Base-by-base conservation (phyloP, 2,329 filamentous ascomycete genomes). In the Diaporthe humulicola region DNA sequence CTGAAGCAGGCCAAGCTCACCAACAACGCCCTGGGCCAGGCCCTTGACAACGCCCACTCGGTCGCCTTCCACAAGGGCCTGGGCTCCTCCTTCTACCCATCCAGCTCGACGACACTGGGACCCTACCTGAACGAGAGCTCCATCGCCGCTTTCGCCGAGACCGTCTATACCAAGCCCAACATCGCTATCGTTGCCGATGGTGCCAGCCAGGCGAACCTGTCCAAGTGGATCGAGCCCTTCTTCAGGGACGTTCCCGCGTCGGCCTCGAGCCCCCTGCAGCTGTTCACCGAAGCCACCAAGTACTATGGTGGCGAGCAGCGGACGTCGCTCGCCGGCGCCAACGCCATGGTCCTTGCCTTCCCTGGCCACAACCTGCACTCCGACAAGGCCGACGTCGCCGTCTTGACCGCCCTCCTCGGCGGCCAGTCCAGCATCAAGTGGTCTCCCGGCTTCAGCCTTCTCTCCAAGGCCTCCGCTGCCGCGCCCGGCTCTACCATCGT, bases 281-380 rank as follows among this genome's bases (percentile, higher is more conserved):
- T 93, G 77, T 89, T 91, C 83, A 87, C 88, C 76, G 85, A 91
- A 78, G 88, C 93, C 77, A 90, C 92, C 83, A 97, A 96, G 86
- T 99, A 98, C 92, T 94, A 92, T 82, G 97, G 97, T 84, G 97
- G 97, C 82, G 95, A 99, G 89, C 95, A 98, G 88, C 95, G 97
- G 80, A 94, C 94, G 79, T 89, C 94, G 77, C 94, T 95, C 85
- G 89, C 88, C 75, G 88, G 89, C 78, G 93, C 94, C 79, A 76
- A 98, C 87, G 90, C 95, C 57, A 84, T 98, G 80, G 94, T 98
- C 79, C 91, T 99, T 82, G 97, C 92, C 77, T 98, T 99, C 93
- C 94, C 95, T 74, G 96, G 96, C 76, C 95, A 95, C 77, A 94
- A 95, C 86, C 92, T 93, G 79, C 88, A 89, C 77, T 92, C 91